A percentile compares a stretch with the other conserved stretches of the same genome.
Conservation (phyloP, 768 basidiomycete species). For the Atractiella rhizophila region DNA sequence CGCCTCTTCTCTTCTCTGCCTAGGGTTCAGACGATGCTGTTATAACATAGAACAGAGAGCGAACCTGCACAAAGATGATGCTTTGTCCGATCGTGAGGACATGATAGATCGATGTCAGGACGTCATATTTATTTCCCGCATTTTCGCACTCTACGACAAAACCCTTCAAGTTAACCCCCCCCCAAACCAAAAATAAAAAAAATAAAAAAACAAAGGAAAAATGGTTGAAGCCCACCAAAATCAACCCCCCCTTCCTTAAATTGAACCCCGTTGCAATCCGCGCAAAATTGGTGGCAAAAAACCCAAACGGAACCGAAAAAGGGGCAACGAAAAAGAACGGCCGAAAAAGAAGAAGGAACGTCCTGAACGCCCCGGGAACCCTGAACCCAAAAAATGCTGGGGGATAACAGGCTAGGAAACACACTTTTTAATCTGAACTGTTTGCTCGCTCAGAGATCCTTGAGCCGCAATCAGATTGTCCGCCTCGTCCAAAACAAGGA, state of each 20-base stretch:
- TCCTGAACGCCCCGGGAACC: no score
- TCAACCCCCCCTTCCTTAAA: no score
- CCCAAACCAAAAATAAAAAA: no score
- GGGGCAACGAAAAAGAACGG: neutral
- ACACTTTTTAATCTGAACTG: constrained; percentile 75
- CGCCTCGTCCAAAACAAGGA: constrained; percentile 90
- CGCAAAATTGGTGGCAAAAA: neutral
- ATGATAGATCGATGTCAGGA: constrained; percentile 66
- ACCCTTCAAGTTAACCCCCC: no score
- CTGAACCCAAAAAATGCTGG: no score
- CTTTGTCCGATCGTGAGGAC: constrained; percentile 87
- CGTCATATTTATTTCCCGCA: constrained; percentile 84
- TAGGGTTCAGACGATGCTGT: neutral
- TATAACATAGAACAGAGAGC: constrained; percentile 10
- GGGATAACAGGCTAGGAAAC: constrained; percentile 14
- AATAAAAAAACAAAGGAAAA: no score
- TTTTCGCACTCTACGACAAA: constrained; percentile 43
- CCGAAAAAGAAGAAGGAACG: constrained; percentile 67
- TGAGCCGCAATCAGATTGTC: constrained; percentile 97
- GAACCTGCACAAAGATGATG: constrained; percentile 88
- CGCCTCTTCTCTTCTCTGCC: constrained; percentile 64
- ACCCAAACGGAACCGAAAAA: neutral
- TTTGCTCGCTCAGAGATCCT: constrained; percentile 68
- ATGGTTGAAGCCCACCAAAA: no score
- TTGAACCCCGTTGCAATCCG: no score